Percentiles rank a stretch among this genome's conserved stretches.
Conservation (phyloP, 495 filamentous ascomycete genomes). For the Ramalina peruviana region DNA sequence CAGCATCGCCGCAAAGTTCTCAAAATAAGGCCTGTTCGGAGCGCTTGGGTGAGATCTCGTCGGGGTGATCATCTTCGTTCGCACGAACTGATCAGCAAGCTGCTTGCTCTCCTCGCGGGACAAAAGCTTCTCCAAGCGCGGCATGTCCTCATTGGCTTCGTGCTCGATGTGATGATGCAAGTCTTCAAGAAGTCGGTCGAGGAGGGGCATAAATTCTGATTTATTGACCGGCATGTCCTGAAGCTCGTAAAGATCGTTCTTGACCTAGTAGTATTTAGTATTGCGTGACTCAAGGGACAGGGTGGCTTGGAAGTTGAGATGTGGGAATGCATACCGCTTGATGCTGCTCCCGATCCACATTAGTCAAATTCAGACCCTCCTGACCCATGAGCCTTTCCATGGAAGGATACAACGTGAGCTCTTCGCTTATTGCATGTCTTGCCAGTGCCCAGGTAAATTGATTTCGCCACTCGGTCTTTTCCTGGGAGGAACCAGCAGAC, state of each 20-base stretch:
- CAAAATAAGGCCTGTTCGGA: conserved; percentile 36
- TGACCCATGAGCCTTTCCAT: conserved; percentile 45
- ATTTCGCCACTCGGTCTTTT: conserved; percentile 43
- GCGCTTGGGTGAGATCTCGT: conserved; percentile 24
- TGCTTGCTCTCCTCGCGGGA: conserved; percentile 16
- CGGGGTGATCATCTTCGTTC: conserved; percentile 15
- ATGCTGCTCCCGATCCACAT: conserved; percentile 48
- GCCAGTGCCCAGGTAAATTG: conserved; percentile 60
- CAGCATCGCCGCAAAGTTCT: conserved; percentile 35
- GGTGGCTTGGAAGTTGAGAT: neutral
- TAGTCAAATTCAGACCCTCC: conserved; percentile 36
- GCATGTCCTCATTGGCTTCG: conserved; percentile 8
- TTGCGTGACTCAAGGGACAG: neutral
- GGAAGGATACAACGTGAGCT: conserved; percentile 55
- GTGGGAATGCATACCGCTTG: conserved; percentile 26
- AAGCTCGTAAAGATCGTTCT: conserved; percentile 9
- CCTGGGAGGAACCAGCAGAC: conserved; percentile 30
- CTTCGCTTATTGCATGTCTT: conserved; percentile 50
- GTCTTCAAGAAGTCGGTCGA: conserved; percentile 4
- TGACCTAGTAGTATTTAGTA: neutral
- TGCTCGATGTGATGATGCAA: conserved; percentile 7
- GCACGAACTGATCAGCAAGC: conserved; percentile 8
- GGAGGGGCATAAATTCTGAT: conserved; percentile 2
- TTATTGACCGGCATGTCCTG: conserved; percentile 1
- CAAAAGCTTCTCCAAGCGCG: conserved; percentile 9